These are phyloP conservation scores for Ajuga chamaepitys DNA, from an alignment of 257 asterid species.

Conservation along the genomic window DNA sequence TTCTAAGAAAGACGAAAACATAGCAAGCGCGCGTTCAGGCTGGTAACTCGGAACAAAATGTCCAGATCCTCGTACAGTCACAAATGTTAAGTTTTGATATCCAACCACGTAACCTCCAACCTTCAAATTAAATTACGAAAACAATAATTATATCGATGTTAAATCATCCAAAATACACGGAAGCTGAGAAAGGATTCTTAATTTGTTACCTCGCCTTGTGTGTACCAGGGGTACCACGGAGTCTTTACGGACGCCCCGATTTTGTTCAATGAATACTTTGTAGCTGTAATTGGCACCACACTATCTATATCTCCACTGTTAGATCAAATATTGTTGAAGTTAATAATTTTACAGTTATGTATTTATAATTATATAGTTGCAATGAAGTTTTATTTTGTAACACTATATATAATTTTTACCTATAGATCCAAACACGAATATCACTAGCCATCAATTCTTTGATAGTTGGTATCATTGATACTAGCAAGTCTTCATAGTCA, in stretches of 20 bases:
- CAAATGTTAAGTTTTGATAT: conserved; percentile 39
- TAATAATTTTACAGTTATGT: too few species aligned
- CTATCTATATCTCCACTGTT: conserved; percentile 57
- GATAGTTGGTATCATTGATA: conserved; percentile 32
- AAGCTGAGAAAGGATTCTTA: too few species aligned
- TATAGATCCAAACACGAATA: conserved; percentile 40
- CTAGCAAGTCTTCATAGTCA: not conserved
- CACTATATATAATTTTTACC: conserved; percentile 10
- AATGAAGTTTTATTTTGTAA: too few species aligned
- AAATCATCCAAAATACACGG: not conserved
- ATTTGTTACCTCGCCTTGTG: conserved; percentile 31
- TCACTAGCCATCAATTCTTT: conserved; percentile 35
- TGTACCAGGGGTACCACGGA: conserved; percentile 56
- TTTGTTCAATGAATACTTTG: conserved; percentile 38
- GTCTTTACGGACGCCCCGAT: conserved; percentile 33
- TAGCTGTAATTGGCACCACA: conserved; percentile 40
- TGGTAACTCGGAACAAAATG: conserved; percentile 53
- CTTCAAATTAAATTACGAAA: conserved; percentile 21
- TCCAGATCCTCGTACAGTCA: conserved; percentile 45
- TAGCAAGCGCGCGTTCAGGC: conserved; percentile 31
- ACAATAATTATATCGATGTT: not conserved
- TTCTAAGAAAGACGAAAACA: conserved; percentile 33
- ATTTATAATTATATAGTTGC: too few species aligned
- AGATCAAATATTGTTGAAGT: too few species aligned
- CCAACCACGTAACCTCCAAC: conserved; percentile 53